Evolutionary conservation across 106 monocot species (phyloP).

Genomic region (Apostasia shenzhenica): DNA sequence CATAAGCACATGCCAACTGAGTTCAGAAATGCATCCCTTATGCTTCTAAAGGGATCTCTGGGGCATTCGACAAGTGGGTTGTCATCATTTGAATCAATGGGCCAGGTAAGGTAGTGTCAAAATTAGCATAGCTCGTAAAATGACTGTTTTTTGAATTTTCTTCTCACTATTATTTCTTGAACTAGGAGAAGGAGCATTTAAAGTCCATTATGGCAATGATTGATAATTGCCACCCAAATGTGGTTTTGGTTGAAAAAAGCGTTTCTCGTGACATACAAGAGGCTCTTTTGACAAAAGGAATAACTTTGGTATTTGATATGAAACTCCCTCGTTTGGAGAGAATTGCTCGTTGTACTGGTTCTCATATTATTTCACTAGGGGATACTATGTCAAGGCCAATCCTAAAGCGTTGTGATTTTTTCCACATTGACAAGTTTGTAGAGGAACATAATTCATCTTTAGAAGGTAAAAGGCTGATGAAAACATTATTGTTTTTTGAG

Average conservation of each 20-base stretch:
- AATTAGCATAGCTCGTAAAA: not conserved
- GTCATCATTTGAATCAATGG: slow-evolving; percentile 86
- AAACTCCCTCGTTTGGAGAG: slow-evolving; percentile 63
- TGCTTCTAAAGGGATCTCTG: slow-evolving; percentile 61
- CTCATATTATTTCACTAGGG: slow-evolving; percentile 54
- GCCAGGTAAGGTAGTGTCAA: slow-evolving; percentile 32
- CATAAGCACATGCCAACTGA: slow-evolving; percentile 97
- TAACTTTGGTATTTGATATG: slow-evolving; percentile 84
- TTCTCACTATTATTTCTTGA: slow-evolving; percentile 9
- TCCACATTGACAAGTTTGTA: slow-evolving; percentile 67
- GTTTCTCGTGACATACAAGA: slow-evolving; percentile 84
- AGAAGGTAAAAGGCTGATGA: slow-evolving; percentile 53
- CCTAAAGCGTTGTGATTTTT: slow-evolving; percentile 58
- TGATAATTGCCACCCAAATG: slow-evolving; percentile 64
- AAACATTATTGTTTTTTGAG: slow-evolving; percentile 90
- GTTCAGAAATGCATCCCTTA: slow-evolving; percentile 57
- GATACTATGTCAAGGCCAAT: slow-evolving; percentile 30
- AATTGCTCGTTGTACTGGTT: slow-evolving; percentile 83
- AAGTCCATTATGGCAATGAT: slow-evolving; percentile 56
- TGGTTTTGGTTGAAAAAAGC: slow-evolving; percentile 90
- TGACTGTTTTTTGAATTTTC: not conserved
- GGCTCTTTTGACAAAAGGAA: slow-evolving; percentile 48
- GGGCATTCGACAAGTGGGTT: slow-evolving; percentile 55
- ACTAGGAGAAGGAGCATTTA: slow-evolving; percentile 60
- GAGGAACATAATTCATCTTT: slow-evolving; percentile 55